phyloP scores from a whole-genome alignment of 257 asterid species.

The Solanum sejunctum region DNA sequence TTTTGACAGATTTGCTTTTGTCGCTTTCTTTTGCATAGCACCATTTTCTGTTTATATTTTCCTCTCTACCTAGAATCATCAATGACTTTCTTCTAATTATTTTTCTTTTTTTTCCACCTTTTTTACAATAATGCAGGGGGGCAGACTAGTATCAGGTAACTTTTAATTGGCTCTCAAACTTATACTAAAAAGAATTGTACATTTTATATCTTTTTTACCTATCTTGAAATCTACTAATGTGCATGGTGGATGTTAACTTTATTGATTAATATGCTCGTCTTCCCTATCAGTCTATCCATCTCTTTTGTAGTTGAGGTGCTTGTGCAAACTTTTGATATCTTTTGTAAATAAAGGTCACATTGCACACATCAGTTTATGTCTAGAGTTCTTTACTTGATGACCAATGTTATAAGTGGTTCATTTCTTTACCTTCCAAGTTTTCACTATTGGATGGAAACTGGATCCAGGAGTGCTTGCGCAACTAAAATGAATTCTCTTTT shows the following conservation, averaged over 20 bases:
- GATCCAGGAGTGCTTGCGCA: neutral
- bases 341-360: neutral
- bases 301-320: neutral
- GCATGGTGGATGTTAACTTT: neutral
- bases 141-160: constrained; percentile 96
- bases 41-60: neutral
- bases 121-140: constrained; percentile 62
- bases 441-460: neutral
- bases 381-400: neutral
- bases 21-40: neutral
- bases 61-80: neutral
- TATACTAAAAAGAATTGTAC: neutral
- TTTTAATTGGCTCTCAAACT: neutral
- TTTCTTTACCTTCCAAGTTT: neutral
- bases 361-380: neutral
- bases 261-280: neutral
- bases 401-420: neutral
- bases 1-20: neutral
- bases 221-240: neutral
- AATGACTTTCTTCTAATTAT: neutral
- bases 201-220: neutral
- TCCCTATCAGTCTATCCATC: neutral
- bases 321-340: neutral
- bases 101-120: neutral
- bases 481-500: neutral